Percentiles rank a stretch among this genome's conserved stretches.
Conservation (phyloP, 306 rosid genomes). For the Amphicarpaea edgeworthii region DNA sequence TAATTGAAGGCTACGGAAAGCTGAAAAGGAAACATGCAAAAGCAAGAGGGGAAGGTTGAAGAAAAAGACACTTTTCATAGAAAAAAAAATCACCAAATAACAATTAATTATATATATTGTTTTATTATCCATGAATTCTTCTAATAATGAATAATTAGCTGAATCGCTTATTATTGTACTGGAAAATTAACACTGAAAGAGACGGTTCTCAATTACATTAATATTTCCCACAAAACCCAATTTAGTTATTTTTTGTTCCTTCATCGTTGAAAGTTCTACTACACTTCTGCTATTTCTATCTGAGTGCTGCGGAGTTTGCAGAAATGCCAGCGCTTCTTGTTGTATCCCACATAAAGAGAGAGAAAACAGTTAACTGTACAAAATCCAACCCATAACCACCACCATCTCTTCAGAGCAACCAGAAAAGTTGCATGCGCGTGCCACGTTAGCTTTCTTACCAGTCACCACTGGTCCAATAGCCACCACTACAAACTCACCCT, state of each 20-base stretch:
- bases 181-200: slow-evolving; percentile 46
- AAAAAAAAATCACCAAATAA: slow-evolving; percentile 42
- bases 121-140: slow-evolving; percentile 37
- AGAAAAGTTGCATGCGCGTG: slow-evolving; percentile 51
- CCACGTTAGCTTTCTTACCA: slow-evolving; percentile 48
- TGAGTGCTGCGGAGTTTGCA: slow-evolving; percentile 29
- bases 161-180: slow-evolving; percentile 35
- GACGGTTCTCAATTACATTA: slow-evolving; percentile 37
- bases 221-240: slow-evolving; percentile 18
- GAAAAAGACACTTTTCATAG: slow-evolving; percentile 57
- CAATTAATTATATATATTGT: slow-evolving; percentile 18
- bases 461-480: neutral
- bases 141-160: slow-evolving; percentile 41
- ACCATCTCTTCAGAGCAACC: slow-evolving; percentile 28
- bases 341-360: slow-evolving; percentile 43
- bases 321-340: slow-evolving; percentile 49
- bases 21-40: slow-evolving; percentile 45
- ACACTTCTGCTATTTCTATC: slow-evolving; percentile 30
- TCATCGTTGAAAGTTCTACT: no score
- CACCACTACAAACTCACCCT: neutral
- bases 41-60: slow-evolving; percentile 58
- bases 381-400: slow-evolving; percentile 9
- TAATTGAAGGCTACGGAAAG: slow-evolving; percentile 47
- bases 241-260: neutral
- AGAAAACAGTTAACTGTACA: slow-evolving; percentile 49